phyloP scores from a whole-genome alignment of 768 basidiomycete genomes.

The Infundibulicybe gibba region DNA sequence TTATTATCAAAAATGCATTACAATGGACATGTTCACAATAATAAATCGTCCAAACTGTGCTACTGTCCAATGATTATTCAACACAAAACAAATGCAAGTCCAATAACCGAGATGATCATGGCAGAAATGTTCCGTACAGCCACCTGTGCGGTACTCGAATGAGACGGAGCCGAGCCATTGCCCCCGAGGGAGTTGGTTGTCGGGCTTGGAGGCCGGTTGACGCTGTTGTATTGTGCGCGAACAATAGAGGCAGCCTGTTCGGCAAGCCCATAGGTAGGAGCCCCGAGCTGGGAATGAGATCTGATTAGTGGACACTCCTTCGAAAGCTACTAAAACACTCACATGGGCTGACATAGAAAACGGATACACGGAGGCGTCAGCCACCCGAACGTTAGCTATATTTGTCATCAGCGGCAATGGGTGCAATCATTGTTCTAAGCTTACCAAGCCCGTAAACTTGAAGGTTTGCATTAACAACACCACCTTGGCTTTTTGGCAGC shows the following conservation, averaged over 20 bases:
- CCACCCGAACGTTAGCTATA: conserved; percentile 41
- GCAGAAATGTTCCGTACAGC: no score
- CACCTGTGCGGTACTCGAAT: no score
- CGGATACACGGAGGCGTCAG: conserved; percentile 20
- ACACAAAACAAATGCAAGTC: no score
- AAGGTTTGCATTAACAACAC: conserved; percentile 55
- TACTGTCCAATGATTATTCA: no score
- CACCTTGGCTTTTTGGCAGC: conserved; percentile 50
- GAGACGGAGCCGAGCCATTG: no score
- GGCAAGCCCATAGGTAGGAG: conserved; percentile 15
- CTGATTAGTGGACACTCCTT: not conserved
- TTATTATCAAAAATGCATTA: no score
- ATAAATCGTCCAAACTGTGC: no score
- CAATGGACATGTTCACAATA: no score
- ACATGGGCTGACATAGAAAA: conserved; percentile 19
- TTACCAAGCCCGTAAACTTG: conserved; percentile 48
- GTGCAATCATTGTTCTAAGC: conserved; percentile 1
- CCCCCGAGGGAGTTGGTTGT: no score
- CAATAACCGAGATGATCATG: no score
- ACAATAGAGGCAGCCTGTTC: conserved; percentile 41
- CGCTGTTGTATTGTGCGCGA: conserved; percentile 11
- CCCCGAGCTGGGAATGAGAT: conserved; percentile 10
- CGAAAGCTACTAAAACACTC: conserved; percentile 1
- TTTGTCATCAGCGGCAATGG: not conserved
- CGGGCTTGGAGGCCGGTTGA: no score